These are phyloP conservation scores for Tricholomella constricta DNA, from an alignment of 768 basidiomycete genomes.

Conservation along the genomic window DNA sequence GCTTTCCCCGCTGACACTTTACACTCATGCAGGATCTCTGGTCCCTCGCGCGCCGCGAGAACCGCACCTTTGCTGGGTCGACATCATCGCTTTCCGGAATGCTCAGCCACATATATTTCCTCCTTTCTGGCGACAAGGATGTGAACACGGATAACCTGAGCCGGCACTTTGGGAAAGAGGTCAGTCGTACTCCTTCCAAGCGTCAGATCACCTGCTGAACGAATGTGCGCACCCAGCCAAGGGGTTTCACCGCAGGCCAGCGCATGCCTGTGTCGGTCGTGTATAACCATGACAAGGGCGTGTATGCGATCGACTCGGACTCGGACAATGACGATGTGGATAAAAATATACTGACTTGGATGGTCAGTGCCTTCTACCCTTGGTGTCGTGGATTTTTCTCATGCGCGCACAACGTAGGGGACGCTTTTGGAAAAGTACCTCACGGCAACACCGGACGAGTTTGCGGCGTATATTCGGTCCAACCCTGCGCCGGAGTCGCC, in stretches of 20 bases:
- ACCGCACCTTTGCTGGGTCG: constrained; percentile 74
- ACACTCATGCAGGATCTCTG: constrained; percentile 59
- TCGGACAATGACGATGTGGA: constrained; percentile 42
- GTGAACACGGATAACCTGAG: constrained; percentile 68
- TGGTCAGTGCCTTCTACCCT: constrained; percentile 56
- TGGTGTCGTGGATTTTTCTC: no score
- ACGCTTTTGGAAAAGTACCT: constrained; percentile 87
- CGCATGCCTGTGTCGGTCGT: constrained; percentile 72
- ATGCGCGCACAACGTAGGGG: no score
- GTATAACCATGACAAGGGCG: constrained; percentile 64
- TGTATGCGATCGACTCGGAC: constrained; percentile 67
- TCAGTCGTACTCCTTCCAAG: constrained; percentile 33
- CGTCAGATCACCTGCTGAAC: background rate
- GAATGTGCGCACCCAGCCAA: constrained; percentile 4
- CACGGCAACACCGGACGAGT: constrained; percentile 65
- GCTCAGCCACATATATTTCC: constrained; percentile 85
- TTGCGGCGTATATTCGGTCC: constrained; percentile 54
- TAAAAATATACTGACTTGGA: constrained; percentile 75
- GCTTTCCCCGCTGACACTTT: background rate
- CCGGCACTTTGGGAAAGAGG: constrained; percentile 58
- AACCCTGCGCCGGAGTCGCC: constrained; percentile 22
- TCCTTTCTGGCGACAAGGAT: constrained; percentile 70
- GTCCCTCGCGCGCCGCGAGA: constrained; percentile 56
- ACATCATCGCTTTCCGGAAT: constrained; percentile 89
- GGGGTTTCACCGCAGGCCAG: constrained; percentile 73